Percentiles rank a stretch among this genome's conserved stretches.
Conservation (phyloP, 768 basidiomycete genomes). For the Tricholoma terreum region DNA sequence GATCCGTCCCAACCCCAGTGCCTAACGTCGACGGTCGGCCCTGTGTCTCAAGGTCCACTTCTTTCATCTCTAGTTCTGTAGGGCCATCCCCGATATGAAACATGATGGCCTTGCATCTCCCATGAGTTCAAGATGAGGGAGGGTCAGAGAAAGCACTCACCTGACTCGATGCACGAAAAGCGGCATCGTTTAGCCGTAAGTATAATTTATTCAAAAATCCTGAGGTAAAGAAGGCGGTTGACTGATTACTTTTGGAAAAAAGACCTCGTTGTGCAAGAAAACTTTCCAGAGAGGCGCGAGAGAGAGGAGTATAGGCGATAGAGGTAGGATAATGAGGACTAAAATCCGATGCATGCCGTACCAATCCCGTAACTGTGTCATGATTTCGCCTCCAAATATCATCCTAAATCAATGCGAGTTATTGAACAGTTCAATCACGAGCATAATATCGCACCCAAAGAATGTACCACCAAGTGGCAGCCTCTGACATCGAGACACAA, state of each 20-base stretch:
- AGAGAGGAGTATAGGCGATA: conserved; percentile 69
- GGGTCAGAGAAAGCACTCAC: conserved; percentile 32
- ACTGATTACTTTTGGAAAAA: conserved; percentile 40
- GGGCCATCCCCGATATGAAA: conserved; percentile 57
- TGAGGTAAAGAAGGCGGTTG: conserved; percentile 52
- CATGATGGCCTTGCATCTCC: conserved; percentile 46
- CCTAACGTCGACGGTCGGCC: conserved; percentile 52
- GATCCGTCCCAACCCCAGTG: conserved; percentile 69
- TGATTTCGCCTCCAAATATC: conserved; percentile 74
- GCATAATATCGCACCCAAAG: conserved; percentile 56
- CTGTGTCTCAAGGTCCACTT: conserved; percentile 53
- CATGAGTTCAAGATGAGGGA: background rate
- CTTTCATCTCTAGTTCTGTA: conserved; percentile 59
- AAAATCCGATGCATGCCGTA: conserved; percentile 54
- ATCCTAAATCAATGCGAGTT: conserved; percentile 45
- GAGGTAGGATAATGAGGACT: conserved; percentile 69
- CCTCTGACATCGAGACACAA: conserved; percentile 44
- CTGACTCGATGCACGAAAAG: conserved; percentile 49
- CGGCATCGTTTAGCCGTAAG: conserved; percentile 64
- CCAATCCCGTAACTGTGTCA: conserved; percentile 49
- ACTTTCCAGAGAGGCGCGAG: conserved; percentile 58
- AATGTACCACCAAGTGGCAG: conserved; percentile 74
- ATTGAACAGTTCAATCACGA: background rate
- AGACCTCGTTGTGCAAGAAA: conserved; percentile 65
- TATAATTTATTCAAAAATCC: conserved; percentile 75